phyloP scores from a whole-genome alignment of 768 basidiomycete genomes.

The Suillus placidus region DNA sequence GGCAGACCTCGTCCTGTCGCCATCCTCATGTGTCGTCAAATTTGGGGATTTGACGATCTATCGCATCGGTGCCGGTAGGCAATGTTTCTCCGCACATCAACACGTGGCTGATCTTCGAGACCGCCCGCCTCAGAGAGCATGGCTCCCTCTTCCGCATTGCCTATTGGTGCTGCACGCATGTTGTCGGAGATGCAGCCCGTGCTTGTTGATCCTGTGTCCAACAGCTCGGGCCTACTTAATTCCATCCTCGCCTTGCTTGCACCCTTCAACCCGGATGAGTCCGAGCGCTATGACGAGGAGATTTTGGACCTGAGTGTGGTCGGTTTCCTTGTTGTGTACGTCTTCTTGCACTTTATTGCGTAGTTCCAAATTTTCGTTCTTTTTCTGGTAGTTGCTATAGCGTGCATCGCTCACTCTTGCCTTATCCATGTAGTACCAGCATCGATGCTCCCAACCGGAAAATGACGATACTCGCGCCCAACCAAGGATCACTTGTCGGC shows the following conservation, averaged over 20 bases:
- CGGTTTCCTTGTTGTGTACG: conserved; percentile 86
- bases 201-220: conserved; percentile 68
- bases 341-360: not conserved
- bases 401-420: conserved; percentile 7
- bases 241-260: conserved; percentile 82
- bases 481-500: conserved; percentile 74
- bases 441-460: conserved; percentile 75
- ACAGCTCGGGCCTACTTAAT: conserved; percentile 79
- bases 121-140: conserved; percentile 66
- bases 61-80: conserved; percentile 85
- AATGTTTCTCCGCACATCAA: conserved; percentile 6
- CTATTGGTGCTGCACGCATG: conserved; percentile 86
- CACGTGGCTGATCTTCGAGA: conserved; percentile 10
- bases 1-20: conserved; percentile 75
- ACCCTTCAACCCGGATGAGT: conserved; percentile 71
- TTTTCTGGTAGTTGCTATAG: not conserved
- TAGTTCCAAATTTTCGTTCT: not conserved
- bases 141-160: conserved; percentile 94
- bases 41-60: conserved; percentile 84
- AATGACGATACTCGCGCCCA: conserved; percentile 86
- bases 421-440: conserved; percentile 56
- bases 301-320: conserved; percentile 77
- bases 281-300: conserved; percentile 85
- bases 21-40: conserved; percentile 81
- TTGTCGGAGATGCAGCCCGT: conserved; percentile 92